Evolutionary conservation across 1,284 basidiomycete genomes (phyloP).

Genomic region (Leccinum solheimii): DNA sequence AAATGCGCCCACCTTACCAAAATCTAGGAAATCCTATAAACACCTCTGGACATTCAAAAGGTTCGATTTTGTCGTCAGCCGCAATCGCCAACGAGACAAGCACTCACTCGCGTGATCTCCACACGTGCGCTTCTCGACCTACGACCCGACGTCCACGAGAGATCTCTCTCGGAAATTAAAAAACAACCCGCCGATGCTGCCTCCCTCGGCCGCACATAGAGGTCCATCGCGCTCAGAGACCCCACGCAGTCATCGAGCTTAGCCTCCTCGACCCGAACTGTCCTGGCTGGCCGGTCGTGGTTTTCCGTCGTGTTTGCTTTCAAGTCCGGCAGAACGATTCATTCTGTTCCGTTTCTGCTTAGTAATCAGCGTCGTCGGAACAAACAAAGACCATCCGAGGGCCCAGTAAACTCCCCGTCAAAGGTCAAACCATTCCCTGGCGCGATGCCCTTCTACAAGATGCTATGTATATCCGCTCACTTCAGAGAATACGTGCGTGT

Average conservation of each 20-base stretch:
- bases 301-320: not conserved
- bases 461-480: slow-evolving; percentile 77
- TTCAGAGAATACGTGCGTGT: slow-evolving; percentile 66
- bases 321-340: not conserved
- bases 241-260: not conserved
- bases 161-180: slow-evolving; percentile 33
- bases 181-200: slow-evolving; percentile 15
- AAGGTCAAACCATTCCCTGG: not conserved
- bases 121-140: slow-evolving; percentile 3
- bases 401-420: not conserved
- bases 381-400: slow-evolving; percentile 4
- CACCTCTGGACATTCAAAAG: slow-evolving; percentile 2
- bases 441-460: slow-evolving; percentile 78
- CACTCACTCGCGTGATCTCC: not conserved
- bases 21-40: slow-evolving; percentile 22
- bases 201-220: not conserved
- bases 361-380: slow-evolving; percentile 4
- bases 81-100: slow-evolving; percentile 15
- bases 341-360: slow-evolving; percentile 8
- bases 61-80: slow-evolving; percentile 24
- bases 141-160: slow-evolving; percentile 8
- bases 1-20: slow-evolving; percentile 30
- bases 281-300: not conserved
- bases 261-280: not conserved
- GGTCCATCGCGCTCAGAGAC: not conserved